Evolutionary conservation across 2,329 filamentous ascomycete genomes (phyloP), one percentile per base, ranked within the genome.

Genomic region (Hypoxylon sp.): DNA sequence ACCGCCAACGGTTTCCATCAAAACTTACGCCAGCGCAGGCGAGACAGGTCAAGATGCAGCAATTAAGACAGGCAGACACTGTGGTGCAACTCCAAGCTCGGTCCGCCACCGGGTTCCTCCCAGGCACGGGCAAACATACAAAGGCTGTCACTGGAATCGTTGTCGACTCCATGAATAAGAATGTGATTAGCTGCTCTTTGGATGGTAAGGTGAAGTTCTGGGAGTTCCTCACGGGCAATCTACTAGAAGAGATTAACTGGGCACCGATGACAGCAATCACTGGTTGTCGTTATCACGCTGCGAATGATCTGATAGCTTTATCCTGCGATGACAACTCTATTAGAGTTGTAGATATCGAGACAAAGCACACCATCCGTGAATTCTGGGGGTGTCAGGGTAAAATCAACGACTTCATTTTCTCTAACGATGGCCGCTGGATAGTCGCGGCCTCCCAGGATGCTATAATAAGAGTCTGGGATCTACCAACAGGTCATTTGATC

Each of bases 151-250:
- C 95, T 1, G 97, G 96, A 1, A 84, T 99, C 44, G 86, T 93
- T 24, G 89, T 98, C 14, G 95, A 99, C 81, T 91, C 90, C n/a
- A 85, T 98, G 79, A 98, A 98, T 80, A 92, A 91, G 71, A 89
- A 87, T 17, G 85, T 98, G 54, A 89, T 98, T 47, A 97, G 94
- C 67, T 97, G 94, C 78, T 92, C 93, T 1, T 82, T 94, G 13
- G 96, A 99, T 79, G 96, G 96, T 33, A 97, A 92, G 79, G 87
- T 98, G 74, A 98, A 98, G 83, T 98, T 99, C 78, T 99, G 97
- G 97, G 93, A 97, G 72, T 97, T 99, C 71, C 81, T 90, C n/a
- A 93, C 92, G 0, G 96, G 95, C 6, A 87, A 89, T 48, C 85
- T 98, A 2, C 78, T 92, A 10, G 88, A 95, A 69, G 90, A 98